phyloP scores from a whole-genome alignment of 2,329 filamentous ascomycete species.

The Exophiala xenobiotica region DNA sequence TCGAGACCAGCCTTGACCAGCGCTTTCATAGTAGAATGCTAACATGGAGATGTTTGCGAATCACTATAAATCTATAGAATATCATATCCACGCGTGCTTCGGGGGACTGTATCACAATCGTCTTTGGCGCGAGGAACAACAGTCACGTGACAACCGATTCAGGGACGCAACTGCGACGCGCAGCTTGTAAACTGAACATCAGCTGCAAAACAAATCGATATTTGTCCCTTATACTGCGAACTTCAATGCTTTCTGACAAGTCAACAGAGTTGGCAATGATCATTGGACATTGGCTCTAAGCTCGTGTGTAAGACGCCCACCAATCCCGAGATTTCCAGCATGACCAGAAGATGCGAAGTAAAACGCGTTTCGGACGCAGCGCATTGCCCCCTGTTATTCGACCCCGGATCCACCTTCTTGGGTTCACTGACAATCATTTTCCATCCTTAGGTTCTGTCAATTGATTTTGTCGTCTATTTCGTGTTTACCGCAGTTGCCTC shows the following conservation, averaged over 20 bases:
- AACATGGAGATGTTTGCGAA: too few species aligned
- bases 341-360: slow-evolving; percentile 6
- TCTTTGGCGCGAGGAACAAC: too few species aligned
- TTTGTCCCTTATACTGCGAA: neutral
- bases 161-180: neutral
- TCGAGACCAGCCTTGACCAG: too few species aligned
- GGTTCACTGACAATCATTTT: slow-evolving; percentile 5
- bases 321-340: slow-evolving; percentile 1
- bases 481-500: slow-evolving; percentile 1
- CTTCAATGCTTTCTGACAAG: neutral
- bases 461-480: slow-evolving; percentile 1
- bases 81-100: neutral
- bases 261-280: slow-evolving; percentile 7
- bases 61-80: too few species aligned
- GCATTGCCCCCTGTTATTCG: slow-evolving; percentile 2
- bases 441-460: slow-evolving; percentile 6
- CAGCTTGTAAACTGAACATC: neutral
- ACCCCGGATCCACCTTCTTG: slow-evolving; percentile 24
- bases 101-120: too few species aligned
- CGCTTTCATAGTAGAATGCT: too few species aligned
- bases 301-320: slow-evolving; percentile 17
- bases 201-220: neutral
- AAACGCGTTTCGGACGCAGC: slow-evolving; percentile 23
- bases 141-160: too few species aligned
- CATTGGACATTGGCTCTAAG: slow-evolving; percentile 11